Evolutionary conservation across 306 rosid species (phyloP).

Genomic region (Vigna radiata): DNA sequence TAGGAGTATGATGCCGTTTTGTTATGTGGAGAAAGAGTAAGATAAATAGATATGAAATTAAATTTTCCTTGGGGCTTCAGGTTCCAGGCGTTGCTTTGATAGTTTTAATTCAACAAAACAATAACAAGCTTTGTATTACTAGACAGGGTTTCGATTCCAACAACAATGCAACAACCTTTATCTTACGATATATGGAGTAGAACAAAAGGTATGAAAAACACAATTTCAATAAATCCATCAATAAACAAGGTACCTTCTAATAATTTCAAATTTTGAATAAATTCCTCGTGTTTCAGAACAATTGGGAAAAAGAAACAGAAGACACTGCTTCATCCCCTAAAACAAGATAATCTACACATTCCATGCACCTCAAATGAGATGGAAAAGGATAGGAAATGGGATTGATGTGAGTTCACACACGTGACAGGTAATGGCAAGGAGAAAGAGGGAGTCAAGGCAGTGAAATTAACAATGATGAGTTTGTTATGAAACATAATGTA

Average conservation of each 20-base stretch:
- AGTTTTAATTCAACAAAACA: not conserved
- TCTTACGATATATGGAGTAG: not conserved
- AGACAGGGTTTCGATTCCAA: not conserved
- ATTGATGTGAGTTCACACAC: no score
- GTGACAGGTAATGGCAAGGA: no score
- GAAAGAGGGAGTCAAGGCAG: no score
- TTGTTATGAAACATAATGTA: not conserved
- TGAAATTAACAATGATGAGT: no score
- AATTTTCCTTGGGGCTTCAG: not conserved
- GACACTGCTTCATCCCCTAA: not conserved
- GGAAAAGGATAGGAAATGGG: no score
- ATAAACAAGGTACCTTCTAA: not conserved
- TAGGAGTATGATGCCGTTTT: conserved; percentile 33
- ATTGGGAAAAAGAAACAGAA: not conserved
- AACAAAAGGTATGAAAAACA: not conserved
- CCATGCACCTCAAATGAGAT: not conserved
- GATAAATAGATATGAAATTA: conserved; percentile 1
- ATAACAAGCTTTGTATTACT: not conserved
- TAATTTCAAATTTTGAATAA: no score
- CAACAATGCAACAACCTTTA: not conserved
- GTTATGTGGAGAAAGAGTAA: not conserved
- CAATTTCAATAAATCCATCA: conserved; percentile 3
- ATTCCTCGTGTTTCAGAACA: not conserved
- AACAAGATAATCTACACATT: not conserved
- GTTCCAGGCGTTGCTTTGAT: not conserved